phyloP scores from a whole-genome alignment of 805 yeast genomes.

The Teunomyces funiuensis region DNA sequence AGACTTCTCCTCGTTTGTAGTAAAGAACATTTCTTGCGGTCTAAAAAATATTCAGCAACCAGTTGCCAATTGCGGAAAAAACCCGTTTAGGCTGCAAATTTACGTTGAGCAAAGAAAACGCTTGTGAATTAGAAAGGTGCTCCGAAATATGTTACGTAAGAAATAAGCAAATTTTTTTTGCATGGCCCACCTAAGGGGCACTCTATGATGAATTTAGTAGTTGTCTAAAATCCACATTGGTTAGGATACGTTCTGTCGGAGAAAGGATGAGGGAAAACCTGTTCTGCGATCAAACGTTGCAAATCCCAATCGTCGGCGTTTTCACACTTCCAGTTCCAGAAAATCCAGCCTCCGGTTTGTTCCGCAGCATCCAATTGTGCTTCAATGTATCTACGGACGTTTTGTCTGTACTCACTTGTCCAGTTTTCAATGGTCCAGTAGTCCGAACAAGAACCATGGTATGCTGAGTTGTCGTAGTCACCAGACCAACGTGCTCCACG shows the following conservation, averaged over 20 bases:
- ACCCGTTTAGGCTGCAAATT: background rate
- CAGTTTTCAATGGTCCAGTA: conserved; percentile 43
- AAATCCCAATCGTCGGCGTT: conserved; percentile 83
- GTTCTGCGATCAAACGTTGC: conserved; percentile 52
- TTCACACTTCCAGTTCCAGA: conserved; percentile 95
- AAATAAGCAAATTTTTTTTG: background rate
- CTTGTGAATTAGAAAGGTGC: background rate
- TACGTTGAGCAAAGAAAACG: background rate
- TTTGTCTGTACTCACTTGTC: conserved; percentile 54
- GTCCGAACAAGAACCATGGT: conserved; percentile 61
- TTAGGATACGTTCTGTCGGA: conserved; percentile 64
- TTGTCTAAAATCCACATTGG: conserved; percentile 51
- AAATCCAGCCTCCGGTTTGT: conserved; percentile 80
- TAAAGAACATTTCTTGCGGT: too few species aligned
- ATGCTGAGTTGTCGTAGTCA: conserved; percentile 39
- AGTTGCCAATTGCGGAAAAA: background rate
- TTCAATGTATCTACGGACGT: conserved; percentile 73
- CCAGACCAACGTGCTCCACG: conserved; percentile 83
- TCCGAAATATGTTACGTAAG: background rate
- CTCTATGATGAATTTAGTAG: background rate
- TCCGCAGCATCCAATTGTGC: conserved; percentile 86
- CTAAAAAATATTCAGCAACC: background rate
- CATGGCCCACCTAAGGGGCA: background rate
- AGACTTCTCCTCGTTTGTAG: background rate
- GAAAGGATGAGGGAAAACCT: conserved; percentile 81